Percentiles rank a stretch among this genome's conserved stretches.
Conservation (phyloP, 192 early-diverging fungal genomes). For the Rhizophagus prolifer region DNA sequence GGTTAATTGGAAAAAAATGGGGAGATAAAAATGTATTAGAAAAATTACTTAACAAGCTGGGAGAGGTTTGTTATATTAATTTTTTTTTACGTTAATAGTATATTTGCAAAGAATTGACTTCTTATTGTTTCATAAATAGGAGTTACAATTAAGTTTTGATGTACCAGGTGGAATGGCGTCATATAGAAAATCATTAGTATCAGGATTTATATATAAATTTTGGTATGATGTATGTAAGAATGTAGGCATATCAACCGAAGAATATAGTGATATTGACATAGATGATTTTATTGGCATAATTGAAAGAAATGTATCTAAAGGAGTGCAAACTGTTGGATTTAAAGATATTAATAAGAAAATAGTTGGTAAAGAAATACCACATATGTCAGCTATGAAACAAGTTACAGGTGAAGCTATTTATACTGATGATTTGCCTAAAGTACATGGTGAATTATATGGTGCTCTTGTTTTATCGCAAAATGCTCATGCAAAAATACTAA, state of each 20-base stretch:
- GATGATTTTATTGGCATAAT: slow-evolving; percentile 42
- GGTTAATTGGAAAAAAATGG: slow-evolving; percentile 57
- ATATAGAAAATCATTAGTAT: slow-evolving; percentile 60
- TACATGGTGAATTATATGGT: slow-evolving; percentile 67
- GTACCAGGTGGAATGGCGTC: slow-evolving; percentile 70
- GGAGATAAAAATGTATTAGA: slow-evolving; percentile 49
- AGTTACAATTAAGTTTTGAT: slow-evolving; percentile 45
- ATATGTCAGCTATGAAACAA: slow-evolving; percentile 78
- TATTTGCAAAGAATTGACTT: not conserved
- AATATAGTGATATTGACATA: slow-evolving; percentile 34
- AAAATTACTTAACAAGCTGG: slow-evolving; percentile 40
- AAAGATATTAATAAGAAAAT: slow-evolving; percentile 35
- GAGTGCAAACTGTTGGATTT: slow-evolving; percentile 36
- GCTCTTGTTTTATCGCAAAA: slow-evolving; percentile 64
- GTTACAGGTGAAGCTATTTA: slow-evolving; percentile 83
- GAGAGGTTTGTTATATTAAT: slow-evolving; percentile 30
- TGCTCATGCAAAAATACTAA: slow-evolving; percentile 68
- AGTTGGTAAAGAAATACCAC: slow-evolving; percentile 69
- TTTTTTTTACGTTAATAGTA: not conserved
- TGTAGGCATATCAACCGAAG: slow-evolving; percentile 19
- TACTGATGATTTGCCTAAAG: slow-evolving; percentile 77
- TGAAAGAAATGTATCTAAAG: slow-evolving; percentile 45
- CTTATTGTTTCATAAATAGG: not conserved
- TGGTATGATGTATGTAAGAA: slow-evolving; percentile 56
- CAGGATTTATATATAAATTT: slow-evolving; percentile 66